Evolutionary conservation across 768 basidiomycete genomes (phyloP).

Genomic region (Lanmaoa pseudosensibilis): DNA sequence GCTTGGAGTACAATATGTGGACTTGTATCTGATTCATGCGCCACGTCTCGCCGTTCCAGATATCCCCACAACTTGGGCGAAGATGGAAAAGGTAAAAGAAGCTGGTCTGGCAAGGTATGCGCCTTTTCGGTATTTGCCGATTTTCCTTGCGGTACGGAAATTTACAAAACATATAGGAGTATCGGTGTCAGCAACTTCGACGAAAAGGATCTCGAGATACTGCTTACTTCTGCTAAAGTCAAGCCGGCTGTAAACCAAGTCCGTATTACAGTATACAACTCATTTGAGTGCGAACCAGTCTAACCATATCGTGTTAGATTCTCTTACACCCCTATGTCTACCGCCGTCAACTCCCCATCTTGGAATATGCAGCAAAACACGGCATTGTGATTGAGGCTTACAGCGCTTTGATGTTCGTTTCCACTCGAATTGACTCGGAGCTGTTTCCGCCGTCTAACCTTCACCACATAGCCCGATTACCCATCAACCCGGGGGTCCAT

Average conservation of each 20-base stretch:
- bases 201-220: slow-evolving; percentile 49
- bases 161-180: slow-evolving; percentile 42
- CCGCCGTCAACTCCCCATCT: slow-evolving; percentile 47
- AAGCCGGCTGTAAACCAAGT: slow-evolving; percentile 72
- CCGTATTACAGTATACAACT: slow-evolving; percentile 1
- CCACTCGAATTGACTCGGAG: not conserved
- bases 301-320: slow-evolving; percentile 44
- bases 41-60: slow-evolving; percentile 55
- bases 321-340: slow-evolving; percentile 71
- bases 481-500: slow-evolving; percentile 55
- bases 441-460: not conserved
- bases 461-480: slow-evolving; percentile 54
- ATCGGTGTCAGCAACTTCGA: slow-evolving; percentile 75
- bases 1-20: slow-evolving; percentile 65
- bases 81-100: slow-evolving; percentile 58
- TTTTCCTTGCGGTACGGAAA: not conserved
- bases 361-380: slow-evolving; percentile 57
- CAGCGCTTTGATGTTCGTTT: slow-evolving; percentile 57
- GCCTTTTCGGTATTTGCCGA: slow-evolving; percentile 1
- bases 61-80: slow-evolving; percentile 60
- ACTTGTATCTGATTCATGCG: slow-evolving; percentile 69
- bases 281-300: not conserved
- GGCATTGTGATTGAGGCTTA: slow-evolving; percentile 73
- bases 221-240: slow-evolving; percentile 60
- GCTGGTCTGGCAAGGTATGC: slow-evolving; percentile 61